Conservation (phyloP, 2,329 filamentous ascomycete genomes). For the Mycogone perniciosa region DNA sequence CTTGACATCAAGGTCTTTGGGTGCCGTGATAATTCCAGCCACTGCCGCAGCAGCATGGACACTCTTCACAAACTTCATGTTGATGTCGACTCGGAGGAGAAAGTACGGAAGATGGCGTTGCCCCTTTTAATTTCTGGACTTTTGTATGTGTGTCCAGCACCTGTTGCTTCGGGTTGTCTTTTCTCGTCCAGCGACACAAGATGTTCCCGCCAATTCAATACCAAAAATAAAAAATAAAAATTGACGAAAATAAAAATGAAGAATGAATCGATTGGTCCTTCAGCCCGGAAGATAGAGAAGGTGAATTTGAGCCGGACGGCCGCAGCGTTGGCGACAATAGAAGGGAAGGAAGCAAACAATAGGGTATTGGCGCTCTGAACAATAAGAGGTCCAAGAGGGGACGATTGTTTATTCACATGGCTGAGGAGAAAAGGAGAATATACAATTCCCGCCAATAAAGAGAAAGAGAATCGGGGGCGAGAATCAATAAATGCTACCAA, state of each 20-base stretch:
- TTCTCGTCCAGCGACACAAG: not conserved
- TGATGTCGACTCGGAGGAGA: not conserved
- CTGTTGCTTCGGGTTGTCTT: not conserved
- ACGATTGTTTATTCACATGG: too few relatives aligned
- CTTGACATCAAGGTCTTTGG: slow-evolving; percentile 34
- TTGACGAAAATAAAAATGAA: not conserved
- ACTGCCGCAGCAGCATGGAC: slow-evolving; percentile 20
- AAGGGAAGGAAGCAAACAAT: not conserved
- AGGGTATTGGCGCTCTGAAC: not conserved
- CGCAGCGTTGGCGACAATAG: not conserved
- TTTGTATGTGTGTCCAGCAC: not conserved
- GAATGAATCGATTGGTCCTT: not conserved
- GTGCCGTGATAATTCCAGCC: slow-evolving; percentile 25
- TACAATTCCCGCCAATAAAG: not conserved
- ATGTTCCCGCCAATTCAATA: not conserved
- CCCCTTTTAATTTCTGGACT: not conserved
- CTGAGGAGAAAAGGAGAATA: not conserved
- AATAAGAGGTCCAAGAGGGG: too few relatives aligned
- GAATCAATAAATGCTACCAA: not conserved
- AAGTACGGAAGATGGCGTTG: not conserved
- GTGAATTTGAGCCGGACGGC: too few relatives aligned
- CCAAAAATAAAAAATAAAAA: not conserved
- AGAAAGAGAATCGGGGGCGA: not conserved
- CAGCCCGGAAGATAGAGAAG: slow-evolving; percentile 3
- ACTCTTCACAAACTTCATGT: slow-evolving; percentile 22